Conservation (phyloP, 176 grass and related monocot genomes). For the Tillandsia fasciculata region DNA sequence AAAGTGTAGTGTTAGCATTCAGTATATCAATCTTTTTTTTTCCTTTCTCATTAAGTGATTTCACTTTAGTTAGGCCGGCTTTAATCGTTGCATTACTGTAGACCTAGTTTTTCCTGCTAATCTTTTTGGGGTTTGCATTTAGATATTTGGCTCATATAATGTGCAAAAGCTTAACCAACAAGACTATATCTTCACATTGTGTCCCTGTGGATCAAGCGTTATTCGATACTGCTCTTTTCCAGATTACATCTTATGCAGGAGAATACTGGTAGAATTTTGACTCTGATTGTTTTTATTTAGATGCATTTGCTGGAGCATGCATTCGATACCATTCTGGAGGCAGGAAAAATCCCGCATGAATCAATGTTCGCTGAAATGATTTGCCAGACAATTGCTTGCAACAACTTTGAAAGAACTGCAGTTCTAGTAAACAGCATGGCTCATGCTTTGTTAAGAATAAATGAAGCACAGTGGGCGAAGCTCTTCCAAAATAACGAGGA, state of each 20-base stretch:
- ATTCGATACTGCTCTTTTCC: neutral
- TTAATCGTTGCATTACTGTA: no score
- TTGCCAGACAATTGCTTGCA: slow-evolving; percentile 25
- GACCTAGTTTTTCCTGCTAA: no score
- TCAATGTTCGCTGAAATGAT: slow-evolving; percentile 34
- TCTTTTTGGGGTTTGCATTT: no score
- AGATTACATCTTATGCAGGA: neutral
- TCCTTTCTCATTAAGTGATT: no score
- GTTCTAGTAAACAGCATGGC: slow-evolving; percentile 36
- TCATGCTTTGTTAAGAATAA: slow-evolving; percentile 34
- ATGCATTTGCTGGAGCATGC: slow-evolving; percentile 42
- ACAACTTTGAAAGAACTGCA: slow-evolving; percentile 23
- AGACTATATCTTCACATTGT: neutral
- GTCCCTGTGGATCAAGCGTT: neutral
- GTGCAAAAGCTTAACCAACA: no score
- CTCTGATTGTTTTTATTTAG: slow-evolving; percentile 22
- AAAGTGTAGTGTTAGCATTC: no score
- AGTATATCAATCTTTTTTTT: no score
- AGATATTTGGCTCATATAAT: no score
- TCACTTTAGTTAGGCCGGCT: no score
- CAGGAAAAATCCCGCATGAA: slow-evolving; percentile 28
- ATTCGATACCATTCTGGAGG: slow-evolving; percentile 35
- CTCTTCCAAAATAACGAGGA: slow-evolving; percentile 22
- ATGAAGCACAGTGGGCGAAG: slow-evolving; percentile 24
- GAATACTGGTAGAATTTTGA: neutral